phyloP scores from a whole-genome alignment of 2,329 filamentous ascomycete species.

The Sarocladium strictum region DNA sequence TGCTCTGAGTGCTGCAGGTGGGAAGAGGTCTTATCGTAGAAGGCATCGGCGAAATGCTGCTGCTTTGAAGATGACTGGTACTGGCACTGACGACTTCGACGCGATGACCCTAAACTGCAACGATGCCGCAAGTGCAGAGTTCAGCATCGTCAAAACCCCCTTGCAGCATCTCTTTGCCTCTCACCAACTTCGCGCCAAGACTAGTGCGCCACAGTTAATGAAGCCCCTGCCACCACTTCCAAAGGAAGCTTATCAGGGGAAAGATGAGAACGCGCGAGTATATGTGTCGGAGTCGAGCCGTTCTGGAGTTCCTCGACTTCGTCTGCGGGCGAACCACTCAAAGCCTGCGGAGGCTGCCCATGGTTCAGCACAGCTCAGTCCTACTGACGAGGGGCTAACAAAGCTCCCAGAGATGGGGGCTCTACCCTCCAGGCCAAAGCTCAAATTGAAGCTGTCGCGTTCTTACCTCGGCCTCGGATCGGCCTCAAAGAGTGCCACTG shows the following conservation, averaged over 20 bases:
- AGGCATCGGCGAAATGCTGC: constrained; percentile 10
- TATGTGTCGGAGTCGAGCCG: constrained; percentile 8
- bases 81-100: not conserved
- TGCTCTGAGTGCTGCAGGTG: not conserved
- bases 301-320: not conserved
- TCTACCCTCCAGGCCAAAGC: constrained; percentile 16
- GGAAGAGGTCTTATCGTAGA: constrained; percentile 3
- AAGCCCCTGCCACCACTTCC: constrained; percentile 45
- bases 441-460: constrained; percentile 28
- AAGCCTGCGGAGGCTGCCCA: not conserved
- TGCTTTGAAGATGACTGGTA: not conserved
- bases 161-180: constrained; percentile 42
- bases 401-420: not conserved
- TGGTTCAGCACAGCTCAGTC: constrained; percentile 8
- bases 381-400: constrained; percentile 11
- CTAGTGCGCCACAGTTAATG: constrained; percentile 46
- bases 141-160: constrained; percentile 19
- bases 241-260: not conserved
- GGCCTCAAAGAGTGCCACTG: constrained; percentile 11
- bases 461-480: constrained; percentile 19
- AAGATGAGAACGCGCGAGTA: not conserved
- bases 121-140: constrained; percentile 6
- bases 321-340: not conserved
- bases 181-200: constrained; percentile 38
- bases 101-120: not conserved